phyloP scores from a whole-genome alignment of 192 early-diverging fungal genomes.

The Linderina pennispora region DNA sequence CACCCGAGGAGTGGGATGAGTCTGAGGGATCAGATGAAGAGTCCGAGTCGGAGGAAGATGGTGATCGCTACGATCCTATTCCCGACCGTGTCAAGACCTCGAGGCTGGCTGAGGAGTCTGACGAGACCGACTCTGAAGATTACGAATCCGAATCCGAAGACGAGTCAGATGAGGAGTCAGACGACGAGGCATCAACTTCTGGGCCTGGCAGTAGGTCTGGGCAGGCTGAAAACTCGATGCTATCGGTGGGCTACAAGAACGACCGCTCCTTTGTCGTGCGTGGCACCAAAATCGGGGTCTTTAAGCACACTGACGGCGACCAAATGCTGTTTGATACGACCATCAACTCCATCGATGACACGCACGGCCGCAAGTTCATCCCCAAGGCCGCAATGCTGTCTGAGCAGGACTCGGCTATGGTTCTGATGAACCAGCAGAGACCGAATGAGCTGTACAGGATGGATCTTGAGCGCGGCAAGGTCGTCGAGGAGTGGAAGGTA shows the following conservation, averaged over 20 bases:
- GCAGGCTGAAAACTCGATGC: constrained; percentile 64
- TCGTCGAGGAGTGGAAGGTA: constrained; percentile 92
- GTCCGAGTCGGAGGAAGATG: constrained; percentile 20
- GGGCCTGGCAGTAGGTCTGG: too few species aligned
- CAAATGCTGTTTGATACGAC: constrained; percentile 71
- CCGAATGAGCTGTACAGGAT: constrained; percentile 74
- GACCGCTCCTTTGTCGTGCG: constrained; percentile 88
- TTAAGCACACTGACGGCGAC: constrained; percentile 69
- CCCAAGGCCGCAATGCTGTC: constrained; percentile 80
- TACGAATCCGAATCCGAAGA: constrained; percentile 38
- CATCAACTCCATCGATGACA: constrained; percentile 65
- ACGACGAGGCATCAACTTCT: too few species aligned
- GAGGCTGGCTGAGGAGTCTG: constrained; percentile 30
- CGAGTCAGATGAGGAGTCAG: constrained; percentile 5
- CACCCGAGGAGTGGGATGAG: constrained; percentile 21
- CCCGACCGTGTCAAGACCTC: constrained; percentile 30
- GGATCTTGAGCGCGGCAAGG: constrained; percentile 87
- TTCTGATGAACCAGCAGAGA: constrained; percentile 69
- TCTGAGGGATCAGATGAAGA: constrained; percentile 15
- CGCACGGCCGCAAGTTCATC: constrained; percentile 56
- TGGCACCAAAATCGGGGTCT: constrained; percentile 85
- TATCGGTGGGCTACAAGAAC: constrained; percentile 80
- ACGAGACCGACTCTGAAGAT: constrained; percentile 27
- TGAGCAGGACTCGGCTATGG: constrained; percentile 72
- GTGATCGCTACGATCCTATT: constrained; percentile 12